phyloP scores from a whole-genome alignment of 192 early-diverging fungal genomes.

The Haplosporangium gracile region DNA sequence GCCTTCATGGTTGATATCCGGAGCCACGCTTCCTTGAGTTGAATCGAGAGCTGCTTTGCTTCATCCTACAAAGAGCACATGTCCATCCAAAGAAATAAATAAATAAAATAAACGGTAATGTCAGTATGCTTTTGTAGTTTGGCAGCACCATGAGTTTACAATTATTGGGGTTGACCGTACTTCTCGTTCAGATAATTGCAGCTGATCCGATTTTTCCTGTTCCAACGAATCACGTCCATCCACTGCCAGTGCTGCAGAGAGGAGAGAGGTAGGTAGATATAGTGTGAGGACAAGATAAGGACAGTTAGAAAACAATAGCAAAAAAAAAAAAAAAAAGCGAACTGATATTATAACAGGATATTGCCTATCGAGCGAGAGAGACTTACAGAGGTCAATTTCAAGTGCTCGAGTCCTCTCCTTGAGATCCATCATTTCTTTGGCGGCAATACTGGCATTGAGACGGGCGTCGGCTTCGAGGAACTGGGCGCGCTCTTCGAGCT shows the following conservation, averaged over 20 bases:
- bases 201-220: constrained; percentile 16
- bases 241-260: constrained; percentile 19
- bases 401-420: constrained; percentile 43
- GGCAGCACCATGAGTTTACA: background rate
- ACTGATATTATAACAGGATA: no score
- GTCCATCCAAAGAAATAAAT: background rate
- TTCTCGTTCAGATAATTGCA: background rate
- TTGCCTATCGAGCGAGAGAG: background rate
- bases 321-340: background rate
- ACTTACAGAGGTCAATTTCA: constrained; percentile 50
- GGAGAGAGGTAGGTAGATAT: background rate
- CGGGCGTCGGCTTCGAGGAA: constrained; percentile 41
- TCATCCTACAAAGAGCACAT: constrained; percentile 21
- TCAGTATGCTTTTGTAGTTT: background rate
- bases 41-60: constrained; percentile 28
- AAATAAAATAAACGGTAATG: no score
- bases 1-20: constrained; percentile 33
- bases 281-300: background rate
- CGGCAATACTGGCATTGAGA: constrained; percentile 32
- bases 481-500: constrained; percentile 40
- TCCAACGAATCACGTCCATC: constrained; percentile 34
- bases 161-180: background rate
- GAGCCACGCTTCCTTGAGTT: constrained; percentile 45
- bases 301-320: background rate
- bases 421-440: constrained; percentile 45